Conservation (phyloP, 2,329 filamentous ascomycete species). For the Aureobasidium leucospermi region DNA sequence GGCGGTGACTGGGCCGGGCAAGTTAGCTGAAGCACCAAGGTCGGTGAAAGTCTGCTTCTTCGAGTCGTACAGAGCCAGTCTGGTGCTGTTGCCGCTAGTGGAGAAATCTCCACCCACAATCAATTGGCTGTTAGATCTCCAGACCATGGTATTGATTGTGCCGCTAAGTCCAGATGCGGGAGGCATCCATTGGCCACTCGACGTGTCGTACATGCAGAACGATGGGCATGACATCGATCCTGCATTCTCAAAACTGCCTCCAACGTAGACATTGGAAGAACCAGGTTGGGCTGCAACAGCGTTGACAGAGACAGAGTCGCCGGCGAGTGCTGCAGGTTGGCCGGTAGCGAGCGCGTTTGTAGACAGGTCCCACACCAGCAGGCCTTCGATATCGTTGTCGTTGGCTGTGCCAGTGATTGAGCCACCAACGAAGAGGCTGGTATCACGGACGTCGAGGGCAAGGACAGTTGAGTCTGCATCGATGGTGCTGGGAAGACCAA, state of each 20-base stretch:
- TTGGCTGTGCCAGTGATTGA: conserved; percentile 64
- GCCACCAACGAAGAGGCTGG: conserved; percentile 75
- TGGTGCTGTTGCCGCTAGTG: conserved; percentile 57
- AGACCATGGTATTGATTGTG: conserved; percentile 63
- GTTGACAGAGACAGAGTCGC: conserved; percentile 64
- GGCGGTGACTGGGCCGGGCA: conserved; percentile 75
- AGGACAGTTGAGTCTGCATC: conserved; percentile 67
- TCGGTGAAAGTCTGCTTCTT: conserved; percentile 58
- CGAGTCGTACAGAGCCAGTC: conserved; percentile 66
- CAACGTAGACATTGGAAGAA: conserved; percentile 72
- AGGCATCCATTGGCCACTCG: conserved; percentile 67
- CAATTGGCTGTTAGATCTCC: conserved; percentile 64
- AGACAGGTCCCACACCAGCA: conserved; percentile 72
- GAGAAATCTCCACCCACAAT: conserved; percentile 72
- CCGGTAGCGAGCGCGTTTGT: conserved; percentile 52
- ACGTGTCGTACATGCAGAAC: conserved; percentile 71
- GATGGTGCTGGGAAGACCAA: conserved; percentile 61
- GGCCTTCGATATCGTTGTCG: conserved; percentile 57
- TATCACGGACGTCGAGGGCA: conserved; percentile 59
- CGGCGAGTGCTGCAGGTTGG: conserved; percentile 70
- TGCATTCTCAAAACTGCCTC: conserved; percentile 74
- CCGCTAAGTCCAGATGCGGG: conserved; percentile 68
- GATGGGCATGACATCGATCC: conserved; percentile 75
- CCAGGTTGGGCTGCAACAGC: conserved; percentile 66
- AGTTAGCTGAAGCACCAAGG: conserved; percentile 52